These are phyloP conservation scores for Daedalea quercina DNA, from an alignment of 768 basidiomycete genomes.

Conservation along the genomic window DNA sequence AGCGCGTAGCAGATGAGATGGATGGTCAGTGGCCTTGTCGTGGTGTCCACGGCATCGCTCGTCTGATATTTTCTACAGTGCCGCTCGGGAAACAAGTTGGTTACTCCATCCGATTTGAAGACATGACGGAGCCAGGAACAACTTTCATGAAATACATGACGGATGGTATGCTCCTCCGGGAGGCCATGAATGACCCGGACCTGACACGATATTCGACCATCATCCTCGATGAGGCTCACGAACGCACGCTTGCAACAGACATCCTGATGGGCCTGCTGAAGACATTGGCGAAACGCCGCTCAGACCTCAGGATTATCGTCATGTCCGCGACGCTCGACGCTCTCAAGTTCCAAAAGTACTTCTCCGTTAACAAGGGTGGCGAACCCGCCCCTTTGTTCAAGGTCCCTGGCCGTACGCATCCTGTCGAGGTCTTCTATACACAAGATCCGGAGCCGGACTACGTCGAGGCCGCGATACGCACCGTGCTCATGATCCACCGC, in stretches of 20 bases:
- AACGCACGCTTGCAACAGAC: constrained; percentile 95
- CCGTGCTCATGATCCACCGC: constrained; percentile 95
- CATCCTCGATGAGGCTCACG: constrained; percentile 98
- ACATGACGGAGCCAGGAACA: constrained; percentile 83
- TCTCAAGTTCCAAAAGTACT: constrained; percentile 95
- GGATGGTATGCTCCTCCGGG: constrained; percentile 97
- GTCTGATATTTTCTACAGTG: constrained; percentile 42
- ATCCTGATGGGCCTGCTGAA: constrained; percentile 98
- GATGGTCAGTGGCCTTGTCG: constrained; percentile 57
- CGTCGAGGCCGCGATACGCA: constrained; percentile 93
- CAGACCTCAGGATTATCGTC: constrained; percentile 93
- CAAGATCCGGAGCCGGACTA: constrained; percentile 93
- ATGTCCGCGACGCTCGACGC: constrained; percentile 99
- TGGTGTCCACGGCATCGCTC: not conserved
- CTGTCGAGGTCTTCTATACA: constrained; percentile 93
- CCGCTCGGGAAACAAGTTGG: constrained; percentile 92
- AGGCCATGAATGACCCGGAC: constrained; percentile 94
- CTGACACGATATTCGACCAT: constrained; percentile 92
- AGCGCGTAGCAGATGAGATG: constrained; percentile 99
- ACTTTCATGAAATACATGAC: constrained; percentile 99
- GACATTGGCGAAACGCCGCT: constrained; percentile 66
- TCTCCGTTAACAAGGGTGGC: constrained; percentile 31
- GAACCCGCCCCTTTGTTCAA: constrained; percentile 23
- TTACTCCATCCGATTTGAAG: constrained; percentile 98
- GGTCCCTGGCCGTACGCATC: constrained; percentile 48